These are phyloP conservation scores for Cytospora schulzeri DNA, from an alignment of 2,329 filamentous ascomycete genomes.

Conservation along the genomic window DNA sequence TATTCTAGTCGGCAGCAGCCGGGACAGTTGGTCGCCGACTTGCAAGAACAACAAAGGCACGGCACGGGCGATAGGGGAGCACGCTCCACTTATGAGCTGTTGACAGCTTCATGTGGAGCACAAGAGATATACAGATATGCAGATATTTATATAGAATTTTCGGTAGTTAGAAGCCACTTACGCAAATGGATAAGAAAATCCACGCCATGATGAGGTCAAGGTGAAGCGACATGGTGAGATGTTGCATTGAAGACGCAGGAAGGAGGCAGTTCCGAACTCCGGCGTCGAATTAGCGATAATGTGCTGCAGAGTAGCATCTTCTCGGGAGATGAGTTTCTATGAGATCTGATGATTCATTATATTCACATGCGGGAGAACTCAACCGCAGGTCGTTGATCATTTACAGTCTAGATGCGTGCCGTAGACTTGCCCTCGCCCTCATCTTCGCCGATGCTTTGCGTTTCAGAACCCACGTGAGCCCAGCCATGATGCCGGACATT, in stretches of 20 bases:
- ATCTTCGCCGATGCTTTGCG: neutral
- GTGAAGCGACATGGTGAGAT: constrained; percentile 17
- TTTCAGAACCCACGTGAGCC: neutral
- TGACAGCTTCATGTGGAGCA: too few species aligned
- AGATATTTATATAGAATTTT: neutral
- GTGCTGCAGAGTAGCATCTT: too few species aligned
- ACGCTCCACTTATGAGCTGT: neutral
- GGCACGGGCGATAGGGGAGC: neutral
- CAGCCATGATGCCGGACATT: neutral
- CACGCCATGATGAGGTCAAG: constrained; percentile 8
- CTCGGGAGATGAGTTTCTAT: too few species aligned
- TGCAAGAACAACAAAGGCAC: neutral
- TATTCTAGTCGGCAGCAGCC: neutral
- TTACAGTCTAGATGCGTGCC: neutral
- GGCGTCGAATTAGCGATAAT: too few species aligned
- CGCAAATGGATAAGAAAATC: neutral
- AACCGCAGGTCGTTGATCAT: neutral
- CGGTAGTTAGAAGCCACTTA: neutral
- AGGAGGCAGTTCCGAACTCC: neutral
- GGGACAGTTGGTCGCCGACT: neutral
- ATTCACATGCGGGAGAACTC: neutral
- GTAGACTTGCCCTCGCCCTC: neutral
- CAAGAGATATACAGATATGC: too few species aligned
- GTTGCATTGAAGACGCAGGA: neutral
- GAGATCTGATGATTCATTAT: neutral